Evolutionary conservation across 1,139 yeast genomes (phyloP), one percentile per base, ranked within the genome.

Genomic region (Kluyveromyces sp.): DNA sequence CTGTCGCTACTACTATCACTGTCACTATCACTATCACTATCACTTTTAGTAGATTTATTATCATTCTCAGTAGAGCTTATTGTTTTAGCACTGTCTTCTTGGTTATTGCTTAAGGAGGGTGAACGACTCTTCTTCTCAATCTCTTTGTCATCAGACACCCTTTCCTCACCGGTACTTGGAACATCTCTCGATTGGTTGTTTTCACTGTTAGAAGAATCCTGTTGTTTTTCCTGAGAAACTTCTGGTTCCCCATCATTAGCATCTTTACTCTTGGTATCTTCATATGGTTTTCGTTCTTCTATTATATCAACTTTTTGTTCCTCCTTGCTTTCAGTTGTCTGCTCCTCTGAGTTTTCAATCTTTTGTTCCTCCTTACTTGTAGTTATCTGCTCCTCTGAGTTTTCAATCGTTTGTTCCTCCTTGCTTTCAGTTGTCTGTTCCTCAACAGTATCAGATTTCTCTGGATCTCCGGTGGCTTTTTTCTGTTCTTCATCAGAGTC

Each of bases 21-120:
- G 32, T 45, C 49, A 45, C 41, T 46, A 48, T 25, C 45, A 25
- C 37, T 41, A 45, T 42, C 51, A 52, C 47, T 49, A n/a, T 43
- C 53, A 43, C 49, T 45, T 32, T 43, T 39, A 37, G 51, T 48
- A 39, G 46, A 30, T 45, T 49, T 47, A 38, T 48, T 45, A 3
- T 29, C 47, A 46, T 34, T 47, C 45, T 34, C 21, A 10, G 8
- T 33, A 10, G 15, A 7, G 15, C 21, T 33, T 5, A 10, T 2
- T 4, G 8, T 5, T 33, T 4, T 10, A 1, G 34, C 15, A 6
- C 15, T 10, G 8, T 6, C 15, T 7, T 33, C 34, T 10, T 4
- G 7, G 8, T 33, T 33, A 7, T 2, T 15, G 21, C 21, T 15
- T 15, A 15, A 15, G 21, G 21, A 15, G 21, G 21, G 21, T 15